A percentile compares a stretch with the other conserved stretches of the same genome.
These are phyloP conservation scores for Elsinoe arachidis DNA, from an alignment of 2,329 filamentous ascomycete species.

Conservation along the genomic window DNA sequence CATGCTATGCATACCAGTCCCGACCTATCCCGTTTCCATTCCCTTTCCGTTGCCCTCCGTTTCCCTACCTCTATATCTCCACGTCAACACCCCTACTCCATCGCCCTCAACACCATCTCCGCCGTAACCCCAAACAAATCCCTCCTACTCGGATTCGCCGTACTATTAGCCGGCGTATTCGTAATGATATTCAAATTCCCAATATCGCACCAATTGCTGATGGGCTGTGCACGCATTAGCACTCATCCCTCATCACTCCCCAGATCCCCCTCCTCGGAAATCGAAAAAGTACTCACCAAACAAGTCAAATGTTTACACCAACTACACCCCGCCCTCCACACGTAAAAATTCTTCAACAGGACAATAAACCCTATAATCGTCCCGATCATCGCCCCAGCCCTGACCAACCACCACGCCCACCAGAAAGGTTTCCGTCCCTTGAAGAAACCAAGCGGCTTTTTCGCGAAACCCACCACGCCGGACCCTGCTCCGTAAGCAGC, in stretches of 20 bases:
- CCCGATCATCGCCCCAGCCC: constrained; percentile 67
- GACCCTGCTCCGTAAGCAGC: constrained; percentile 9
- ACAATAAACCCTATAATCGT: constrained; percentile 79
- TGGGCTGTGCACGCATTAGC: constrained; percentile 37
- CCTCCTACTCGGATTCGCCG: background rate
- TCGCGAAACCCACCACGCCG: constrained; percentile 36
- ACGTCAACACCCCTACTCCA: background rate
- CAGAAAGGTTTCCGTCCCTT: constrained; percentile 85
- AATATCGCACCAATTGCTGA: constrained; percentile 59
- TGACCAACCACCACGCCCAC: constrained; percentile 95
- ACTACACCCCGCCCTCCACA: constrained; percentile 61
- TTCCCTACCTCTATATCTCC: background rate
- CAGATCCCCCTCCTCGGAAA: background rate
- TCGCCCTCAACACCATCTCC: background rate
- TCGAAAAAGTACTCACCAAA: constrained; percentile 54
- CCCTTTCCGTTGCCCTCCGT: background rate
- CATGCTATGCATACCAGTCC: background rate
- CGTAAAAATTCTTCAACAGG: constrained; percentile 85
- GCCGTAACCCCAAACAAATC: constrained; percentile 1
- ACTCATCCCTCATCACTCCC: background rate
- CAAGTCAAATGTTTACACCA: constrained; percentile 98
- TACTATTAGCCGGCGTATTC: constrained; percentile 9
- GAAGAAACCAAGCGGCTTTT: constrained; percentile 63
- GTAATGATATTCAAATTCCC: constrained; percentile 32
- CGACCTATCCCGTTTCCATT: background rate